Conservation (phyloP, 2,329 filamentous ascomycete species). For the Ascochyta koolunga region DNA sequence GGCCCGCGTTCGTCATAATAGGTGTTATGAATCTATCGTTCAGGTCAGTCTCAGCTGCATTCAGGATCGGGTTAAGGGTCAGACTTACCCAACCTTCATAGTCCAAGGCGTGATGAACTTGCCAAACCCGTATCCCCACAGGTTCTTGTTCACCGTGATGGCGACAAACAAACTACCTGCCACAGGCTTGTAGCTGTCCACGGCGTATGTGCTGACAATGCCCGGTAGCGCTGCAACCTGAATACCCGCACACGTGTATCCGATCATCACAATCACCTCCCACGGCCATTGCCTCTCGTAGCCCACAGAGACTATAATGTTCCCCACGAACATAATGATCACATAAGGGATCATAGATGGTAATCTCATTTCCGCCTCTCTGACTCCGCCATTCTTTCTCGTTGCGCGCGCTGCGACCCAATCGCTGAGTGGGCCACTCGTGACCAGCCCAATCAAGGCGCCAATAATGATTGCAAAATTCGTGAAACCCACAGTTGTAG, state of each 20-base stretch:
- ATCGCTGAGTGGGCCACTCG: conserved; percentile 62
- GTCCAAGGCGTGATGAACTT: conserved; percentile 63
- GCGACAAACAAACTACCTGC: conserved; percentile 65
- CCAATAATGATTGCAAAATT: conserved; percentile 65
- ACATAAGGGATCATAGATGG: conserved; percentile 64
- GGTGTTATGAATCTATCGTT: conserved; percentile 53
- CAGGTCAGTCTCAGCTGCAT: background rate
- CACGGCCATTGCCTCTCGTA: conserved; percentile 61
- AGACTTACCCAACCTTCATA: conserved; percentile 51
- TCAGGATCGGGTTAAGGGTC: background rate
- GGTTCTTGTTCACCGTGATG: conserved; percentile 68
- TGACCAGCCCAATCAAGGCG: conserved; percentile 60
- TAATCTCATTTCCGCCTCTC: conserved; percentile 65
- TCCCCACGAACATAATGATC: conserved; percentile 62
- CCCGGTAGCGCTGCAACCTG: conserved; percentile 66
- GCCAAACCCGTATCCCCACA: conserved; percentile 67
- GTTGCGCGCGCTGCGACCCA: conserved; percentile 64
- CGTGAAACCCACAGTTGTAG: conserved; percentile 59
- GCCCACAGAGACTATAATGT: conserved; percentile 61
- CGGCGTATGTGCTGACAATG: conserved; percentile 64
- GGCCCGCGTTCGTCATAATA: conserved; percentile 65
- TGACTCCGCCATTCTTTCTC: conserved; percentile 59
- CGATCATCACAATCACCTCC: conserved; percentile 63
- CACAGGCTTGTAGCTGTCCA: conserved; percentile 69
- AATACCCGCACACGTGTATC: conserved; percentile 63